Evolutionary conservation across 2,329 filamentous ascomycete species (phyloP).

Genomic region (Hymenotorrendiella dingleyae): DNA sequence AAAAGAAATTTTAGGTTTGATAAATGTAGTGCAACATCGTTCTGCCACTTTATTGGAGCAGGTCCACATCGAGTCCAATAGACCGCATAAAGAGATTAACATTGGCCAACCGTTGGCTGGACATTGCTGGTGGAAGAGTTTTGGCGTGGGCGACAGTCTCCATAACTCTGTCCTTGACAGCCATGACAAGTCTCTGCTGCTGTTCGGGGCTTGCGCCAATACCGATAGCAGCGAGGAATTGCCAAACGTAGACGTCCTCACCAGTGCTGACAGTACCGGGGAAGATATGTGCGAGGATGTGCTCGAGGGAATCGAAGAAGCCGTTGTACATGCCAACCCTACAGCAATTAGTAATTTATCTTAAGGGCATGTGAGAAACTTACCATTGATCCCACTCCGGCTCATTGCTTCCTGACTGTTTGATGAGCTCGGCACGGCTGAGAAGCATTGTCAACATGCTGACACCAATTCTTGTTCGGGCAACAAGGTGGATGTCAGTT

Average conservation of each 20-base stretch:
- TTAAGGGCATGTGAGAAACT: conserved; percentile 23
- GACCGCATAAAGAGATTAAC: conserved; percentile 98
- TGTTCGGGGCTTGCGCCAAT: conserved; percentile 91
- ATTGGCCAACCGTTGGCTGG: conserved; percentile 75
- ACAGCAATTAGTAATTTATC: conserved; percentile 28
- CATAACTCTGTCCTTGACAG: conserved; percentile 97
- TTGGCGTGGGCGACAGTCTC: conserved; percentile 87
- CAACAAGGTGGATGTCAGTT: conserved; percentile 77
- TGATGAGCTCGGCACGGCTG: conserved; percentile 87
- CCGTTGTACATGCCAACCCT: conserved; percentile 75
- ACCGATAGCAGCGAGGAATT: conserved; percentile 91
- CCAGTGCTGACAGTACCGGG: conserved; percentile 83
- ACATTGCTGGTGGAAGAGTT: conserved; percentile 81
- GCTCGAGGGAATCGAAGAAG: conserved; percentile 83
- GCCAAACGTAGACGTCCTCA: conserved; percentile 96
- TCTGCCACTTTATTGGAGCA: conserved; percentile 32
- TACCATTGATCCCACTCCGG: conserved; percentile 77
- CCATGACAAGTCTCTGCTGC: conserved; percentile 88
- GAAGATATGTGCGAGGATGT: conserved; percentile 79
- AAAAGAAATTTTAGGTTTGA: conserved; percentile 18
- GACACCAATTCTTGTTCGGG: conserved; percentile 80
- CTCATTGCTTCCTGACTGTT: conserved; percentile 68
- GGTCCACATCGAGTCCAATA: conserved; percentile 94
- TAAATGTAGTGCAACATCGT: conserved; percentile 15
- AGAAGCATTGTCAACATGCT: conserved; percentile 90